Conservation (phyloP, 768 basidiomycete species). For the Phlebiopsis flavidoalba region DNA sequence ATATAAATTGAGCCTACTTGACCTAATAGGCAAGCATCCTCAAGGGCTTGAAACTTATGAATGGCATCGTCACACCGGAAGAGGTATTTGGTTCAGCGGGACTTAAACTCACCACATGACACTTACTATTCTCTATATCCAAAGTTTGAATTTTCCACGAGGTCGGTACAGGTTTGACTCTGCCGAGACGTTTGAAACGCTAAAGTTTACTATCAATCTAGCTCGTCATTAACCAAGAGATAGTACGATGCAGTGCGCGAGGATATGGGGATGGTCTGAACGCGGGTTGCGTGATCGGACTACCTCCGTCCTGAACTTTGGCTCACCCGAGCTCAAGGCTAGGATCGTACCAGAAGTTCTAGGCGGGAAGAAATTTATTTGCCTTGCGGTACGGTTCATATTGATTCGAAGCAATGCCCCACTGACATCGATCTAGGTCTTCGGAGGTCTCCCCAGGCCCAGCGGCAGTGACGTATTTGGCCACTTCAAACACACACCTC, state of each 20-base stretch:
- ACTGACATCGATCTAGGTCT: slow-evolving; percentile 31
- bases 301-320: slow-evolving; percentile 89
- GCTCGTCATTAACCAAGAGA: slow-evolving; percentile 29
- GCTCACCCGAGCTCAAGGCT: slow-evolving; percentile 51
- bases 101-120: neutral
- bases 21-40: slow-evolving; percentile 56
- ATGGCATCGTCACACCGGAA: slow-evolving; percentile 72
- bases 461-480: slow-evolving; percentile 83
- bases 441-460: slow-evolving; percentile 89
- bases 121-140: neutral
- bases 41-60: slow-evolving; percentile 70
- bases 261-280: slow-evolving; percentile 82
- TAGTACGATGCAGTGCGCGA: slow-evolving; percentile 52
- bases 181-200: too few species aligned
- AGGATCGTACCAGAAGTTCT: slow-evolving; percentile 65
- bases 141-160: too few species aligned
- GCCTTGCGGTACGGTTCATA: slow-evolving; percentile 43
- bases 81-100: slow-evolving; percentile 28
- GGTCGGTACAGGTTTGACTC: too few species aligned
- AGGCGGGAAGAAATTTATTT: slow-evolving; percentile 77
- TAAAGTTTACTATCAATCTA: neutral
- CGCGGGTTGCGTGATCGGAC: slow-evolving; percentile 75
- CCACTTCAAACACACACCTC: slow-evolving; percentile 67
- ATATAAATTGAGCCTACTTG: neutral
- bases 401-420: neutral